Evolutionary conservation across 2,329 filamentous ascomycete species (phyloP).

Genomic region (Stagonosporopsis chrysanthemi): DNA sequence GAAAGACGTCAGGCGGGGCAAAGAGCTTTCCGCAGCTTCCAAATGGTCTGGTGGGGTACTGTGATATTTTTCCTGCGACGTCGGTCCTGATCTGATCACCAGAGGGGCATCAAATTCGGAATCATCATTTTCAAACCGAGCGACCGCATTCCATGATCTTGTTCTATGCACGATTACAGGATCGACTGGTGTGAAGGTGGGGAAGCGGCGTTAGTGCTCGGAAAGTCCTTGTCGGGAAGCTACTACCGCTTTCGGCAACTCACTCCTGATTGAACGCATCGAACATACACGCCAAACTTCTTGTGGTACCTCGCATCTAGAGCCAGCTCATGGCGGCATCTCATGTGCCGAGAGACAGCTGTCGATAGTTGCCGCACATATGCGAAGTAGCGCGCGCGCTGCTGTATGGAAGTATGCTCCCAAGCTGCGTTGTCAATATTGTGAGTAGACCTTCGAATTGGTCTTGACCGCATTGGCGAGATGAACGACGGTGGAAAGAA

Average conservation of each 20-base stretch:
- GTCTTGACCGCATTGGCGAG: too few relatives aligned
- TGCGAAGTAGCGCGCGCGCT: background rate
- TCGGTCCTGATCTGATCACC: background rate
- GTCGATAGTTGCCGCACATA: background rate
- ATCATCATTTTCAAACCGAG: background rate
- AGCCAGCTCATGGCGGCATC: background rate
- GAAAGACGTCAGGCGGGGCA: conserved; percentile 6
- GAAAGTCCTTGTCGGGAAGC: background rate
- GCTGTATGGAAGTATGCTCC: too few relatives aligned
- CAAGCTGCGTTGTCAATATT: too few relatives aligned
- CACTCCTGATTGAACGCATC: background rate
- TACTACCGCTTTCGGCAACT: conserved; percentile 1
- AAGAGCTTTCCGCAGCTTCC: conserved; percentile 8
- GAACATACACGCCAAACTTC: background rate
- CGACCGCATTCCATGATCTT: background rate
- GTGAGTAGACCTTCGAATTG: too few relatives aligned
- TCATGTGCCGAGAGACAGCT: background rate
- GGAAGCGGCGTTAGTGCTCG: conserved; percentile 1
- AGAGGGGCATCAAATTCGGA: conserved; percentile 1
- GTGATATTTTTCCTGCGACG: background rate
- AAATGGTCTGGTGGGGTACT: conserved; percentile 1
- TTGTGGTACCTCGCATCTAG: background rate
- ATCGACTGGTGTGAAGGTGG: background rate
- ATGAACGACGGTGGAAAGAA: too few relatives aligned
- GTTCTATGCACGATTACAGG: background rate